A percentile compares a stretch with the other conserved stretches of the same genome.
Conservation (phyloP, 2,329 filamentous ascomycete species). For the Berkeleyomyces basicola region DNA sequence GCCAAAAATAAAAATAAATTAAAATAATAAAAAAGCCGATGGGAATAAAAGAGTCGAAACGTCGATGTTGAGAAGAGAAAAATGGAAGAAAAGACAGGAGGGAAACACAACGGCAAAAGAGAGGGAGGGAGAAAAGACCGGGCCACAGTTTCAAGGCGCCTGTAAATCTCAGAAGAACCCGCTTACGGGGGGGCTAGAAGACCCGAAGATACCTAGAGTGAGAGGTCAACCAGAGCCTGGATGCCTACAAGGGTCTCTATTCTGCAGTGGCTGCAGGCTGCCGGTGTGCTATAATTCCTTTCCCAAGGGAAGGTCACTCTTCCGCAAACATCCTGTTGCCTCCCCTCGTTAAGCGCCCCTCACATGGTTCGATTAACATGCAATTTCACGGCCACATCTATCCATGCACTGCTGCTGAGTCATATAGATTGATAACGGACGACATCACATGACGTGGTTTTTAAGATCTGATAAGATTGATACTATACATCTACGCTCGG, state of each 20-base stretch:
- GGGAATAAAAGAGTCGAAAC: not conserved
- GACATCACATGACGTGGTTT: not conserved
- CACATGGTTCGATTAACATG: not conserved
- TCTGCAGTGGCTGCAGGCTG: too few relatives aligned
- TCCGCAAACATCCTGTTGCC: not conserved
- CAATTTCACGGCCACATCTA: constrained; percentile 7
- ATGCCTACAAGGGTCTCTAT: too few relatives aligned
- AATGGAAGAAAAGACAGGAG: not conserved
- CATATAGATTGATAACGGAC: not conserved
- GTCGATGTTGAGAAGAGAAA: not conserved
- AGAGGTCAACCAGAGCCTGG: too few relatives aligned
- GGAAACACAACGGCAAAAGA: not conserved
- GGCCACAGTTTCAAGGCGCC: not conserved
- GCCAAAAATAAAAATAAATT: not conserved
- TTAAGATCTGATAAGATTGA: not conserved
- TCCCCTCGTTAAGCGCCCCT: not conserved
- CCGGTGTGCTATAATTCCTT: too few relatives aligned
- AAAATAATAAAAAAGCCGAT: not conserved
- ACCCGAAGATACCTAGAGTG: not conserved
- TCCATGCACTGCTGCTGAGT: not conserved
- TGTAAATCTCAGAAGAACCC: not conserved
- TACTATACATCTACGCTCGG: too few relatives aligned
- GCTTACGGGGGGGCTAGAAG: not conserved
- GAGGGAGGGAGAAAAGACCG: not conserved
- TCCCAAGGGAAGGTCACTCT: not conserved